phyloP scores from a whole-genome alignment of 108 stramenopile species.

The Aurantiochytrium sp. region DNA sequence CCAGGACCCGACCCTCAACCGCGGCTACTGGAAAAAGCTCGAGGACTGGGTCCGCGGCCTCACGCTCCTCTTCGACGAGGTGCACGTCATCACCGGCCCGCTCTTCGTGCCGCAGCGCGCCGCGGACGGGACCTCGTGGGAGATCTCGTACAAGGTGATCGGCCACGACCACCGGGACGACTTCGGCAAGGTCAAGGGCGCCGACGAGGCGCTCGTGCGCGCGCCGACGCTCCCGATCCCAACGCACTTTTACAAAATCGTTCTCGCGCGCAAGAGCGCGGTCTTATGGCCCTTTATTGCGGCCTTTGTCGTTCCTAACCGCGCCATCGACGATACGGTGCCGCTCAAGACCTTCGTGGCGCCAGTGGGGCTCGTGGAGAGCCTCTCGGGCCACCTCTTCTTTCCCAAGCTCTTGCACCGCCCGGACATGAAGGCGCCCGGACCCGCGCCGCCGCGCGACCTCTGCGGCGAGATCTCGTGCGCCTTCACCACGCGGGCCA shows the following conservation, averaged over 20 bases:
- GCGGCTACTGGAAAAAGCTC: neutral
- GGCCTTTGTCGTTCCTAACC: neutral
- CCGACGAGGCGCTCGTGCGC: neutral
- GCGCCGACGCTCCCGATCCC: conserved; percentile 9
- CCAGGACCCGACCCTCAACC: conserved; percentile 19
- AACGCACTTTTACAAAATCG: conserved; percentile 39
- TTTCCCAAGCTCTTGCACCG: neutral
- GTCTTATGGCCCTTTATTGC: neutral
- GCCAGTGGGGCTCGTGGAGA: neutral
- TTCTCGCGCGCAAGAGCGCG: neutral
- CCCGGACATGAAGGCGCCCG: neutral
- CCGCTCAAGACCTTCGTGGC: neutral
- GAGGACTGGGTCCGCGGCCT: neutral
- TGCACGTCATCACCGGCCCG: conserved; percentile 23
- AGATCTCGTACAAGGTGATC: neutral
- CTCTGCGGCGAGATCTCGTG: neutral
- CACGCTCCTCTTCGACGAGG: neutral
- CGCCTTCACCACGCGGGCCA: neutral
- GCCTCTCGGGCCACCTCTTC: neutral
- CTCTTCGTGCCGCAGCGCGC: neutral
- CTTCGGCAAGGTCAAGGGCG: neutral
- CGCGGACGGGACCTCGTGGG: neutral
- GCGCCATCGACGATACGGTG: neutral
- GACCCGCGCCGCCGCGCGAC: neutral
- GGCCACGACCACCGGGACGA: neutral